Conservation (phyloP, 805 yeast genomes). For the Candida dendrica region DNA sequence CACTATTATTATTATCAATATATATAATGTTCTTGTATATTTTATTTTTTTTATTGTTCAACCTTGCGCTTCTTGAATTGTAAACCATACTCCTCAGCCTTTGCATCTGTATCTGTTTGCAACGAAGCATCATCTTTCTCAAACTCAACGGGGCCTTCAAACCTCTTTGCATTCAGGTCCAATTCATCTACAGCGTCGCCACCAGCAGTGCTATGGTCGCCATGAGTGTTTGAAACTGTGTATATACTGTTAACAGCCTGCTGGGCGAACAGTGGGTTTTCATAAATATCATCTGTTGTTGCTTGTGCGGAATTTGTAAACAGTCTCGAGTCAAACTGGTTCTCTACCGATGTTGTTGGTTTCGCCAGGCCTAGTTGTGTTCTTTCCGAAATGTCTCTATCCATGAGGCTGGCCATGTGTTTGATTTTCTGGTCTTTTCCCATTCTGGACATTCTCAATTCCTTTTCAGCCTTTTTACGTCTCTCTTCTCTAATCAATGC, state of each 20-base stretch:
- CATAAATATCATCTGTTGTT: slow-evolving; percentile 44
- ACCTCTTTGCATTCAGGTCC: slow-evolving; percentile 13
- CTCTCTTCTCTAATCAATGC: slow-evolving; percentile 36
- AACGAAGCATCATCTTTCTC: slow-evolving; percentile 24
- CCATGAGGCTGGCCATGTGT: slow-evolving; percentile 34
- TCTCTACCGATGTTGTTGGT: slow-evolving; percentile 29
- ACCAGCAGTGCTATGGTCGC: slow-evolving; percentile 17
- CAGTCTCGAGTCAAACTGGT: slow-evolving; percentile 52
- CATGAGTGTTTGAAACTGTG: slow-evolving; percentile 24
- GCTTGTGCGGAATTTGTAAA: slow-evolving; percentile 39
- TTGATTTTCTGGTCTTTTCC: slow-evolving; percentile 37
- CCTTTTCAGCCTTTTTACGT: slow-evolving; percentile 39
- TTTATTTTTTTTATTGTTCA: not conserved
- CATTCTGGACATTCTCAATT: slow-evolving; percentile 35
- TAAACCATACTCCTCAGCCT: slow-evolving; percentile 16
- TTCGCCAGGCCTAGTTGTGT: slow-evolving; percentile 44
- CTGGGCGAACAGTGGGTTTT: slow-evolving; percentile 50
- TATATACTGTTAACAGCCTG: slow-evolving; percentile 45
- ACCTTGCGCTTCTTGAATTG: slow-evolving; percentile 13
- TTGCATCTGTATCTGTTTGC: not conserved
- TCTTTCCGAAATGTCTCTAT: slow-evolving; percentile 49
- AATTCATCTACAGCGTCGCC: slow-evolving; percentile 10
- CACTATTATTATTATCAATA: no score
- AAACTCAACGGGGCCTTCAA: slow-evolving; percentile 40
- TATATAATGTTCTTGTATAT: no score